A percentile compares a stretch with the other conserved stretches of the same genome.
phyloP scores from a whole-genome alignment of 2,329 filamentous ascomycete species.

The Passalora sequoiae region DNA sequence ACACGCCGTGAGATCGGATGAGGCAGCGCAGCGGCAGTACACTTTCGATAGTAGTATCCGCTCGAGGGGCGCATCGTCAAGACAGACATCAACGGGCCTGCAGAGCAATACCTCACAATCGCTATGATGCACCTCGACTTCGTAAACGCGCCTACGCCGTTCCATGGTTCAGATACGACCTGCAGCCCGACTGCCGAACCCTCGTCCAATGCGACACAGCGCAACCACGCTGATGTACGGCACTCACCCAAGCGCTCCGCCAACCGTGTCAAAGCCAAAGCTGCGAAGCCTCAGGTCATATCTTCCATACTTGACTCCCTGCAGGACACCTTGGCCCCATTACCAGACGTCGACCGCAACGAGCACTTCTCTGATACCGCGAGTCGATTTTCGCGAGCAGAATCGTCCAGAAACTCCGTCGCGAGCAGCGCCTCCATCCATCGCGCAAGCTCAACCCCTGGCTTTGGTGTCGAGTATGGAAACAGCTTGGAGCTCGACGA shows the following conservation, averaged over 20 bases:
- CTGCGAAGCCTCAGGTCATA: constrained; percentile 64
- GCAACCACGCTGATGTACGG: constrained; percentile 3
- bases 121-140: too few species aligned
- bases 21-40: too few species aligned
- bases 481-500: constrained; percentile 34
- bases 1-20: too few species aligned
- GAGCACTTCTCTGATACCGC: constrained; percentile 21
- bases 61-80: too few species aligned
- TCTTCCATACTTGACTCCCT: constrained; percentile 59
- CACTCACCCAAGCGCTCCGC: constrained; percentile 8
- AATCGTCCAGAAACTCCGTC: constrained; percentile 22
- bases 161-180: too few species aligned
- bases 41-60: too few species aligned
- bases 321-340: constrained; percentile 35
- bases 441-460: constrained; percentile 16
- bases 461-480: constrained; percentile 70
- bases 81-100: too few species aligned
- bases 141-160: too few species aligned
- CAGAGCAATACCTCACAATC: too few species aligned
- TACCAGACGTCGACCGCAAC: constrained; percentile 17
- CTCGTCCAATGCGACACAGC: constrained; percentile 1
- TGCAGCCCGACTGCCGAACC: too few species aligned
- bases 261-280: constrained; percentile 34
- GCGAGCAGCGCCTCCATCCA: constrained; percentile 23
- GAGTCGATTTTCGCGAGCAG: constrained; percentile 19